These are phyloP conservation scores for Globisporangium heterothallicum DNA, from an alignment of 352 stramenopile species.

Conservation along the genomic window DNA sequence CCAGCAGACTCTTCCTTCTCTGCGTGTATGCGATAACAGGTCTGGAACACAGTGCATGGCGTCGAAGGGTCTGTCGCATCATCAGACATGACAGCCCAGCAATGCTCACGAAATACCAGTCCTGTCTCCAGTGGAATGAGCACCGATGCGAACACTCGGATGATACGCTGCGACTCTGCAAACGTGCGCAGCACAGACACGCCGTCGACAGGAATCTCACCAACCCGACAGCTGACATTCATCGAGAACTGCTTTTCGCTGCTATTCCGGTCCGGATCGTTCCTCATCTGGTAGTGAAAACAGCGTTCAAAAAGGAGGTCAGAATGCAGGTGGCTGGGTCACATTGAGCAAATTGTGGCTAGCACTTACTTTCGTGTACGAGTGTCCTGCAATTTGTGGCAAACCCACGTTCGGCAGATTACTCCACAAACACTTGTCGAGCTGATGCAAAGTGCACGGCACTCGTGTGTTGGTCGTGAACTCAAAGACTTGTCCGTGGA, in stretches of 20 bases:
- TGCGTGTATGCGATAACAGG: neutral
- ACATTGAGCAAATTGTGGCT: too few relatives aligned
- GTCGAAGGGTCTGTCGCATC: neutral
- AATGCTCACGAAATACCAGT: neutral
- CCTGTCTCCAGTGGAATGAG: neutral
- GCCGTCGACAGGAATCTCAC: neutral
- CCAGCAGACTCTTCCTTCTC: neutral
- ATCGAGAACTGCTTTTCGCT: too few relatives aligned
- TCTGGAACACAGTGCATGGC: neutral
- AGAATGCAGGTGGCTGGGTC: too few relatives aligned
- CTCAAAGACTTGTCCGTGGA: neutral
- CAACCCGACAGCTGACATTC: too few relatives aligned
- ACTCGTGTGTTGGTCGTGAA: conserved; percentile 9
- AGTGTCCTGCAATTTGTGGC: too few relatives aligned
- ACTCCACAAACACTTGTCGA: neutral
- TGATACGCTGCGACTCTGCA: neutral
- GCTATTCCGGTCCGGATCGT: neutral
- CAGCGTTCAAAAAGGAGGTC: too few relatives aligned
- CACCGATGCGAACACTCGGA: conserved; percentile 1
- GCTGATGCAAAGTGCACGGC: neutral
- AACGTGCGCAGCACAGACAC: neutral
- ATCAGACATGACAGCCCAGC: neutral
- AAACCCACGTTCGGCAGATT: too few relatives aligned
- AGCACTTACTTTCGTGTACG: too few relatives aligned
- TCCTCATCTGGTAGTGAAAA: neutral